These are phyloP conservation scores for Phaffia rhodozyma DNA, from an alignment of 1,284 basidiomycete genomes.

Conservation along the genomic window DNA sequence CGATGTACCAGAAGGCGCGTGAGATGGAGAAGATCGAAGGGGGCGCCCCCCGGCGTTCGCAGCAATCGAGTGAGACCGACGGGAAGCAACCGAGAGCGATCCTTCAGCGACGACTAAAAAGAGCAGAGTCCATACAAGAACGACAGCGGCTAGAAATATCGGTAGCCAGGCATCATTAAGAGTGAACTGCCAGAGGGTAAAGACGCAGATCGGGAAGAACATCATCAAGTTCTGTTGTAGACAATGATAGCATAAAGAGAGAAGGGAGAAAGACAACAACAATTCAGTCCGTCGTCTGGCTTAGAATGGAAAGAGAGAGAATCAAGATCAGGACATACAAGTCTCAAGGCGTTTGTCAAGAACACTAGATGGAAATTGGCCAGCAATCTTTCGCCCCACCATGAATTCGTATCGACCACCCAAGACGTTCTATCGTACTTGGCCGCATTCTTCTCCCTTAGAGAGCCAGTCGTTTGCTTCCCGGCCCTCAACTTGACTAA, in stretches of 20 bases:
- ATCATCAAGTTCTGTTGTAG: slow-evolving; percentile 47
- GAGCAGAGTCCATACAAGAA: slow-evolving; percentile 46
- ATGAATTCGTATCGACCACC: slow-evolving; percentile 36
- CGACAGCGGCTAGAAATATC: slow-evolving; percentile 49
- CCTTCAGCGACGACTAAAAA: slow-evolving; percentile 40
- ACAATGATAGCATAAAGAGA: neutral
- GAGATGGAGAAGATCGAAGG: neutral
- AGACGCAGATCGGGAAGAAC: slow-evolving; percentile 57
- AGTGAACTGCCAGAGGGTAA: slow-evolving; percentile 79
- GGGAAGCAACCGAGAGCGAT: slow-evolving; percentile 19
- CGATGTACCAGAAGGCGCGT: neutral
- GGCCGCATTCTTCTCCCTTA: slow-evolving; percentile 29
- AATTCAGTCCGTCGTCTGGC: neutral
- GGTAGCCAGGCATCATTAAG: slow-evolving; percentile 74
- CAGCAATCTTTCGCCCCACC: slow-evolving; percentile 39
- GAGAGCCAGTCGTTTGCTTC: slow-evolving; percentile 27
- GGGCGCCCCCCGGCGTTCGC: neutral
- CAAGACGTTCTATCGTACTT: slow-evolving; percentile 38
- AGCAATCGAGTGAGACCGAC: slow-evolving; percentile 1
- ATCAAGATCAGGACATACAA: slow-evolving; percentile 25
- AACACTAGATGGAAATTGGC: slow-evolving; percentile 25
- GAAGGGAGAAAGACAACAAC: slow-evolving; percentile 3
- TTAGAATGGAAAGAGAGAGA: slow-evolving; percentile 38
- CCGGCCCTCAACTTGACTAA: slow-evolving; percentile 22
- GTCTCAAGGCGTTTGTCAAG: slow-evolving; percentile 33